A percentile compares a stretch with the other conserved stretches of the same genome.
These are phyloP conservation scores for Pyrrhoderma lamaoense DNA, from an alignment of 1,284 basidiomycete genomes.

Conservation along the genomic window DNA sequence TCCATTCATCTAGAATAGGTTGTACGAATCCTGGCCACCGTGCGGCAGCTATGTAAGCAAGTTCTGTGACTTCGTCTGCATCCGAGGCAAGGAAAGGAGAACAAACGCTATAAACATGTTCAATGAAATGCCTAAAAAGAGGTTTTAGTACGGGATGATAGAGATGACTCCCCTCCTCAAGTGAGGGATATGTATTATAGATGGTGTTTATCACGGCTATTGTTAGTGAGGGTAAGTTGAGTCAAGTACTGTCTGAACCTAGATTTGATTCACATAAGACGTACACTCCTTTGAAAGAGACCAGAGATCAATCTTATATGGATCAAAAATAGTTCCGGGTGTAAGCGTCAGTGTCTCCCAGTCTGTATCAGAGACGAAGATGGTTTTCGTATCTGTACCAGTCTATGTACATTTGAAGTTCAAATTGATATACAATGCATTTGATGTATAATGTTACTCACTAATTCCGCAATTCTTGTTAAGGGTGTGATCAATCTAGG, in stretches of 20 bases:
- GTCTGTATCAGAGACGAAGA: slow-evolving; percentile 60
- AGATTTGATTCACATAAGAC: slow-evolving; percentile 16
- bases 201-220: background rate
- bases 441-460: slow-evolving; percentile 32
- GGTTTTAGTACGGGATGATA: slow-evolving; percentile 50
- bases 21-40: slow-evolving; percentile 75
- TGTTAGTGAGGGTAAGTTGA: background rate
- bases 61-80: slow-evolving; percentile 38
- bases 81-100: slow-evolving; percentile 55
- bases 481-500: slow-evolving; percentile 65
- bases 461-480: slow-evolving; percentile 67
- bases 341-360: slow-evolving; percentile 74
- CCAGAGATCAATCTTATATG: slow-evolving; percentile 62
- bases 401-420: slow-evolving; percentile 27
- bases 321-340: slow-evolving; percentile 67
- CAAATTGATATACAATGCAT: slow-evolving; percentile 5
- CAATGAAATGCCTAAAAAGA: slow-evolving; percentile 61
- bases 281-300: slow-evolving; percentile 55
- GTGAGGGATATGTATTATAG: background rate
- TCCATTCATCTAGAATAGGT: slow-evolving; percentile 53
- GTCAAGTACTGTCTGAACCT: background rate
- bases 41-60: slow-evolving; percentile 69
- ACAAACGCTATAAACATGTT: slow-evolving; percentile 57
- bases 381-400: slow-evolving; percentile 41
- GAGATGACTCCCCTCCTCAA: slow-evolving; percentile 20